Conservation (phyloP, 2,329 filamentous ascomycete species). For the Sarocladium oryzae region DNA sequence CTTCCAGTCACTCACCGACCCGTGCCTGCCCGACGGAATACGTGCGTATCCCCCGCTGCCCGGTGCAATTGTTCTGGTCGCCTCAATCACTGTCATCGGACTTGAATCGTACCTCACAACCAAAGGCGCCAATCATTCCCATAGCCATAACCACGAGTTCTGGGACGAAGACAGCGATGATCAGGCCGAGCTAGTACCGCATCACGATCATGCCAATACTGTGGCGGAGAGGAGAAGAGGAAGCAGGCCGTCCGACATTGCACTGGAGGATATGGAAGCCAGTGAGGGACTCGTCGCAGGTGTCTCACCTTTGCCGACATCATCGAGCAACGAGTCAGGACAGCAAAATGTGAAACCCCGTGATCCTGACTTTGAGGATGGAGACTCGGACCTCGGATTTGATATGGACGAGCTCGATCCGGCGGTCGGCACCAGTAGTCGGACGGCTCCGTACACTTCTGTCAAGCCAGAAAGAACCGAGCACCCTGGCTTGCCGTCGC, state of each 20-base stretch:
- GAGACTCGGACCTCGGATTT: conserved; percentile 52
- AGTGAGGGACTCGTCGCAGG: conserved; percentile 51
- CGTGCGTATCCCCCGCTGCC: conserved; percentile 74
- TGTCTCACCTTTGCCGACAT: conserved; percentile 51
- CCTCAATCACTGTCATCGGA: conserved; percentile 74
- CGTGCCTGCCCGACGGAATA: conserved; percentile 72
- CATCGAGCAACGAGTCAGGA: conserved; percentile 32
- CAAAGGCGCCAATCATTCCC: conserved; percentile 54
- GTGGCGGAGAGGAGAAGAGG: conserved; percentile 31
- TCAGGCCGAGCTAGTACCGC: conserved; percentile 18
- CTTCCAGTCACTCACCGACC: conserved; percentile 59
- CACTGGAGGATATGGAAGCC: conserved; percentile 44
- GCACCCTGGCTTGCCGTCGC: not conserved
- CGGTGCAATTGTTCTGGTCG: conserved; percentile 74
- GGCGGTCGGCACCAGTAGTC: conserved; percentile 17
- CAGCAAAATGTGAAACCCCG: conserved; percentile 19
- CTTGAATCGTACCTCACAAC: conserved; percentile 87
- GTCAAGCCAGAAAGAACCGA: conserved; percentile 19
- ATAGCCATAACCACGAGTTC: conserved; percentile 44
- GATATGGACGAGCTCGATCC: conserved; percentile 56
- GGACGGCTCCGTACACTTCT: conserved; percentile 24
- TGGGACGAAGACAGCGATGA: conserved; percentile 39
- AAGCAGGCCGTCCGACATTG: conserved; percentile 40
- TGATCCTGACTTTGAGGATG: conserved; percentile 30
- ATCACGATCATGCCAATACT: conserved; percentile 20